phyloP scores from a whole-genome alignment of 805 yeast genomes.

The Spathaspora boniae region DNA sequence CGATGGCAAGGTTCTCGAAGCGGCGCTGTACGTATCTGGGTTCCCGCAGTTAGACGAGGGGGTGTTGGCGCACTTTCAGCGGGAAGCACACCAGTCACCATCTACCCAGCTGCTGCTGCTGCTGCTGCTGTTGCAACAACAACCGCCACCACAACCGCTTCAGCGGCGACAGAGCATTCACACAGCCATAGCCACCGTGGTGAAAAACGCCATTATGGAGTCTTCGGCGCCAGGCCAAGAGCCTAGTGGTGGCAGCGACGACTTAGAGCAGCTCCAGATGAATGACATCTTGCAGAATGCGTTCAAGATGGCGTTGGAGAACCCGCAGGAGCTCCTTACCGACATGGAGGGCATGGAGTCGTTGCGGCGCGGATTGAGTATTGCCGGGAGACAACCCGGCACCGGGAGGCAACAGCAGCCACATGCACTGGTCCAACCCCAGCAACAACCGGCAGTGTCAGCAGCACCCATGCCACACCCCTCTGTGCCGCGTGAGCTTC shows the following conservation, averaged over 20 bases:
- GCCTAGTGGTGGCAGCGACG: constrained; percentile 29
- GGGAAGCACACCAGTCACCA: constrained; percentile 27
- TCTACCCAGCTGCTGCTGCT: too few relatives aligned
- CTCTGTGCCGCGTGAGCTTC: not conserved
- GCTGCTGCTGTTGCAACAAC: too few relatives aligned
- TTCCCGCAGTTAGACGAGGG: constrained; percentile 35
- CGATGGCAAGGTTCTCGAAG: constrained; percentile 16
- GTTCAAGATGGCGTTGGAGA: constrained; percentile 69
- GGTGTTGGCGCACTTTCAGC: constrained; percentile 33
- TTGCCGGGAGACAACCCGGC: not conserved
- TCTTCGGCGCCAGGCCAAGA: not conserved
- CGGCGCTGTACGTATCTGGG: constrained; percentile 9
- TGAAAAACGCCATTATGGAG: constrained; percentile 30
- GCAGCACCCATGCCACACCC: not conserved
- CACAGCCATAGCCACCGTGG: constrained; percentile 54
- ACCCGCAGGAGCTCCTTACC: constrained; percentile 46
- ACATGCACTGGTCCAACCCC: constrained; percentile 4
- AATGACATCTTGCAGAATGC: constrained; percentile 76
- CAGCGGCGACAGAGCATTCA: constrained; percentile 27
- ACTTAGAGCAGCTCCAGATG: constrained; percentile 55
- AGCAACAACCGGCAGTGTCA: not conserved
- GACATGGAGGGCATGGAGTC: constrained; percentile 30
- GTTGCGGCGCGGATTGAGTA: too few relatives aligned
- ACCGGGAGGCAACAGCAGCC: constrained; percentile 3
- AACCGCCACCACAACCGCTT: too few relatives aligned